Conservation (phyloP, 23 red algal species). For the Agarophyton chilense region DNA sequence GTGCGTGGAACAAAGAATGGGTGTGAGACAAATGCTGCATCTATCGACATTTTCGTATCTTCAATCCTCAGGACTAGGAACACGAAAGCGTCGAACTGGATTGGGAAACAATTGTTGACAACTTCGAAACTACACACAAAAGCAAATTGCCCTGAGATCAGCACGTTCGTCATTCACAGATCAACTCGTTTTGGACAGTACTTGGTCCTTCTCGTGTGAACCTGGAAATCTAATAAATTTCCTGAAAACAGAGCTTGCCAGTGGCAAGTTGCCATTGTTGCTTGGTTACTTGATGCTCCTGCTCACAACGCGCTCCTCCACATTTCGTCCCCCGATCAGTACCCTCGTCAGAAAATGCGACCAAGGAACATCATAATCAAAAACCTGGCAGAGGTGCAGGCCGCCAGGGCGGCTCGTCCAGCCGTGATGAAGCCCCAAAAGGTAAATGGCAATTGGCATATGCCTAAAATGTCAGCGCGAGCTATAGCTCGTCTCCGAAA, state of each 20-base stretch:
- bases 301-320: too few relatives aligned
- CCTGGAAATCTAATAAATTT: background rate
- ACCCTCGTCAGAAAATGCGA: background rate
- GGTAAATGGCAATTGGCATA: slow-evolving; percentile 54
- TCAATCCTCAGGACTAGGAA: background rate
- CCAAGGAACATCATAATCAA: slow-evolving; percentile 64
- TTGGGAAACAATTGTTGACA: too few relatives aligned
- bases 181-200: background rate
- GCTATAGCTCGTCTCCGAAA: slow-evolving; percentile 48
- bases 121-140: too few relatives aligned
- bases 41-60: background rate
- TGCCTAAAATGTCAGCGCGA: slow-evolving; percentile 44
- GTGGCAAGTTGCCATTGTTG: too few relatives aligned
- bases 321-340: background rate
- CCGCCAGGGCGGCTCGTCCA: slow-evolving; percentile 50
- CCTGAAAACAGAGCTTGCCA: background rate
- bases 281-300: too few relatives aligned
- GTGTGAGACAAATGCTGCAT: background rate
- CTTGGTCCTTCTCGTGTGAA: background rate
- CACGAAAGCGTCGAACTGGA: background rate
- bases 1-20: background rate
- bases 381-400: slow-evolving; percentile 52
- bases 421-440: slow-evolving; percentile 60
- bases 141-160: too few relatives aligned
- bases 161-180: too few relatives aligned